Conservation (phyloP, 73 alveolate species). For the Tetrahymena elliotti region DNA sequence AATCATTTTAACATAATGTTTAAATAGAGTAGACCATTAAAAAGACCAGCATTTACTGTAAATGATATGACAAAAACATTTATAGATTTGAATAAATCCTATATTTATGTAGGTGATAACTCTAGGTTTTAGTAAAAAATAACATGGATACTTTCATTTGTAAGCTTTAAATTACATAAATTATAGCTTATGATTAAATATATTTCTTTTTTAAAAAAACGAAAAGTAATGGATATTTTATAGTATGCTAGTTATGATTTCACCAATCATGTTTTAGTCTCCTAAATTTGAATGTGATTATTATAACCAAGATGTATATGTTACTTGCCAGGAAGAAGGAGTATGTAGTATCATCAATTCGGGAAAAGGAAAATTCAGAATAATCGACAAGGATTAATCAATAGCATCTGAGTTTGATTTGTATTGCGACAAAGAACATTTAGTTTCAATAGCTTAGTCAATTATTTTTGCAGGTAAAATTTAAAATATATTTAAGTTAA, state of each 20-base stretch:
- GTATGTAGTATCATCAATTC: background rate
- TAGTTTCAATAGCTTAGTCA: background rate
- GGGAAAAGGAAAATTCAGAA: background rate
- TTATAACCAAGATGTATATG: background rate
- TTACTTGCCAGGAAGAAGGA: background rate
- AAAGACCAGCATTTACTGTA: slow-evolving; percentile 40
- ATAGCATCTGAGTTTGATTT: background rate
- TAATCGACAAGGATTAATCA: background rate
- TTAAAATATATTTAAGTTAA: background rate
- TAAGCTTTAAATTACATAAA: background rate
- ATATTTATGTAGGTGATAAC: slow-evolving; percentile 40
- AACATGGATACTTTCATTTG: slow-evolving; percentile 11
- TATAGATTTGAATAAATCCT: slow-evolving; percentile 16
- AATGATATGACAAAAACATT: slow-evolving; percentile 34
- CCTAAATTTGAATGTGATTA: background rate
- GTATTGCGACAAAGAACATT: background rate
- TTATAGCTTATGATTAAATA: background rate
- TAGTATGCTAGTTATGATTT: background rate
- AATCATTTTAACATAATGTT: background rate
- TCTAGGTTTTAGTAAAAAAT: slow-evolving; percentile 25
- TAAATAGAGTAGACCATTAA: background rate
- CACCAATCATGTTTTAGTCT: background rate
- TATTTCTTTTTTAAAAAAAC: background rate
- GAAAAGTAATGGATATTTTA: background rate
- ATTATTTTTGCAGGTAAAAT: background rate